A percentile compares a stretch with the other conserved stretches of the same genome.
Evolutionary conservation across 148 eudicot species (phyloP).

Genomic region (Vaccinium vitisidaea): DNA sequence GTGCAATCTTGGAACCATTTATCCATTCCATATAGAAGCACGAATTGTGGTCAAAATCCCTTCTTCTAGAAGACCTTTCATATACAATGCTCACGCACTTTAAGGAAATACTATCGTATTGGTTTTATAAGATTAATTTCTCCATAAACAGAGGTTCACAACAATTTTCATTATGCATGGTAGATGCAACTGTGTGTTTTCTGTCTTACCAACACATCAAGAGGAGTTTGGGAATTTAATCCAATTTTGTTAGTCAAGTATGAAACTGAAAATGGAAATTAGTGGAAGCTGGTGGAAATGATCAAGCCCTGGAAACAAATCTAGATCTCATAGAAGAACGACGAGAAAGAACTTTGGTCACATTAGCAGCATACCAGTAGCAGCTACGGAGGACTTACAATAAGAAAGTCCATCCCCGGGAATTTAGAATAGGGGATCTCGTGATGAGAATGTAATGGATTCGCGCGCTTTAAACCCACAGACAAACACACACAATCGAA

Average conservation of each 20-base stretch:
- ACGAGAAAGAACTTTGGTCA: too few species aligned
- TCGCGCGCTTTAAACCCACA: too few species aligned
- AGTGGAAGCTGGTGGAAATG: too few species aligned
- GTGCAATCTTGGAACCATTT: slow-evolving; percentile 15
- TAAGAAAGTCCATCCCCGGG: too few species aligned
- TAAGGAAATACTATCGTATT: background rate
- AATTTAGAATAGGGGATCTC: too few species aligned
- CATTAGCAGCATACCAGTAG: too few species aligned
- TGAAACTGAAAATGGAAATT: background rate
- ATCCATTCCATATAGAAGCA: background rate
- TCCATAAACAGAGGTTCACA: background rate
- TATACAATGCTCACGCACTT: background rate
- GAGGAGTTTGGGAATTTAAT: slow-evolving; percentile 66
- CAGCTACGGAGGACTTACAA: too few species aligned
- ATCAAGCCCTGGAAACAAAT: too few species aligned
- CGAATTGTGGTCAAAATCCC: background rate
- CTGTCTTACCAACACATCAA: slow-evolving; percentile 78
- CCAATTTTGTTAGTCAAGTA: slow-evolving; percentile 80
- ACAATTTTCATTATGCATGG: background rate
- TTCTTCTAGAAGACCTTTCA: background rate
- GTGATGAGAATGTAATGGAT: too few species aligned
- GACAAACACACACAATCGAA: too few species aligned
- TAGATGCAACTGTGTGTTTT: background rate
- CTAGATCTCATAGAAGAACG: too few species aligned
- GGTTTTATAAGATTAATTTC: background rate